phyloP scores from a whole-genome alignment of 169 alveolate genomes.

The Eimeria acervulina region DNA sequence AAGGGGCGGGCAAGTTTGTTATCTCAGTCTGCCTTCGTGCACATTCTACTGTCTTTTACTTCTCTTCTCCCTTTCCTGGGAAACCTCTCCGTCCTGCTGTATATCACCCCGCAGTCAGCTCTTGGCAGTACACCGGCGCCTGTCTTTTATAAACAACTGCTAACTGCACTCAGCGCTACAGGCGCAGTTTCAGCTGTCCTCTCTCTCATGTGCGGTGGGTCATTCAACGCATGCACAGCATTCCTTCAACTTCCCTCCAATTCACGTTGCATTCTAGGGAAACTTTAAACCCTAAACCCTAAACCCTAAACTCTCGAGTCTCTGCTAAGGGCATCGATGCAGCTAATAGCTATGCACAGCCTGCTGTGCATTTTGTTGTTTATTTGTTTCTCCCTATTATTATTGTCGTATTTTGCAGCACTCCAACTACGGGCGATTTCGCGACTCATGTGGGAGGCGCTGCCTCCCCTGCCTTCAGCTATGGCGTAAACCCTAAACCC shows the following conservation, averaged over 20 bases:
- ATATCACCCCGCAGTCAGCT: not conserved
- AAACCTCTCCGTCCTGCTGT: not conserved
- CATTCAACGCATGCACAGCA: not conserved
- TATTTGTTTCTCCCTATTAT: not conserved
- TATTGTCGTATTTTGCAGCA: not conserved
- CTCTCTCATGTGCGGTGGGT: conserved; percentile 5
- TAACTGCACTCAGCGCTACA: conserved; percentile 5
- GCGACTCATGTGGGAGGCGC: conserved; percentile 27
- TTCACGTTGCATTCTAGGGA: not conserved
- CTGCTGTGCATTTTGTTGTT: not conserved
- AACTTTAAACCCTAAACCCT: not conserved
- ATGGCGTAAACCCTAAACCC: not conserved
- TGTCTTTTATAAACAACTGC: not conserved
- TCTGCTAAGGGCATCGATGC: no score
- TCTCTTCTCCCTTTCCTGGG: conserved; percentile 4
- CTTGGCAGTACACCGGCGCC: not conserved
- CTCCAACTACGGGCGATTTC: conserved; percentile 1
- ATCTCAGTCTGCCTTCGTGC: not conserved
- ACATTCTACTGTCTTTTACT: not conserved
- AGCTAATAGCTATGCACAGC: not conserved
- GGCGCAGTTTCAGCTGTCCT: not conserved
- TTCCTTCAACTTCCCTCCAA: not conserved
- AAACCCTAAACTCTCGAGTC: not conserved
- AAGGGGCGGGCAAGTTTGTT: not conserved
- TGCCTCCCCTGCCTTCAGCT: conserved; percentile 14